Conservation (phyloP, 257 asterid species). For the Solanum chmielewskii region DNA sequence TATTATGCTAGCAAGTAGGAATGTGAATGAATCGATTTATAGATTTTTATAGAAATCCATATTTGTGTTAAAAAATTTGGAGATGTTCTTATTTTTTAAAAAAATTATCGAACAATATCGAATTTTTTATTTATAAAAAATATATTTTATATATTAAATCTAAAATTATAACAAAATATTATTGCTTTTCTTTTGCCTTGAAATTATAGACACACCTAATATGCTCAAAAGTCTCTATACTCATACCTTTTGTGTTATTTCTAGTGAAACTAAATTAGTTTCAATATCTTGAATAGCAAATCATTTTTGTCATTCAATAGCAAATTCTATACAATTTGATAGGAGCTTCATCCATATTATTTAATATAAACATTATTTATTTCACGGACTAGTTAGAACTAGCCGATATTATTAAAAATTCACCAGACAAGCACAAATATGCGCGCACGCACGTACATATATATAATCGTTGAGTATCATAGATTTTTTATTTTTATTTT, state of each 20-base stretch:
- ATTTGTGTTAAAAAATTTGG: neutral
- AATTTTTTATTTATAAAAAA: too few species aligned
- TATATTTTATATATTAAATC: too few species aligned
- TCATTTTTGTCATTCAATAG: neutral
- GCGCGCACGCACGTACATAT: accelerated
- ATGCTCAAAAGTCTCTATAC: neutral
- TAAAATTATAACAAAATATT: too few species aligned
- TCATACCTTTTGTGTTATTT: neutral
- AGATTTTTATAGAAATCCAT: neutral
- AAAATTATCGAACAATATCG: too few species aligned
- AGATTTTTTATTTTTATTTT: neutral
- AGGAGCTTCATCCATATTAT: neutral
- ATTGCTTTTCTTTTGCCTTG: neutral
- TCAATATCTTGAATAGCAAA: neutral
- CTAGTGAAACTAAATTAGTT: neutral
- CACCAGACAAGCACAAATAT: neutral
- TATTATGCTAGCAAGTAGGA: neutral
- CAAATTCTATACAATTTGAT: neutral
- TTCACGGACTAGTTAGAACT: neutral
- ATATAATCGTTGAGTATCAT: neutral
- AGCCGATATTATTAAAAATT: neutral
- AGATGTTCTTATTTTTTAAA: neutral
- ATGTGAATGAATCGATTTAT: neutral
- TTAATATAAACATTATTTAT: neutral
- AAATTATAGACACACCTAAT: neutral